Evolutionary conservation across 78 protist genomes (phyloP), one percentile per base, ranked within the genome.

Genomic region (Diacronema lutheri): DNA sequence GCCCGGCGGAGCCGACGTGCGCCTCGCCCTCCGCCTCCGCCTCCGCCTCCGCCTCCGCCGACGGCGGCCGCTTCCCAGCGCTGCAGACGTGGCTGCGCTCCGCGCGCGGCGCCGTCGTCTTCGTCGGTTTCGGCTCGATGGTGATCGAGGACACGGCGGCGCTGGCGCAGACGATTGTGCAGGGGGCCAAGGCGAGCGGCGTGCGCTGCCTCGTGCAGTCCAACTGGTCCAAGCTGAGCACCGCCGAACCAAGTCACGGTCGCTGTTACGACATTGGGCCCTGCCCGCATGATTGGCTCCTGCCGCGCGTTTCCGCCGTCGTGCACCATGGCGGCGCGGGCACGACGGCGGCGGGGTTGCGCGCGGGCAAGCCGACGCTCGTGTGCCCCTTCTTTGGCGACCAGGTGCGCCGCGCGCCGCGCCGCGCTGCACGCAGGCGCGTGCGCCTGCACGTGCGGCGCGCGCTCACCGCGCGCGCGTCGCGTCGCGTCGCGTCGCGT

Each of bases 301-400:
- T 91, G 56, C 91, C 90, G 62, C 86, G 44, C 20, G 33, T 85
- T 20, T 71, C 90, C 21, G 72, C 88, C 40, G 95, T 92, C 11
- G 44, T 92, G 33, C 92, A 90, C 79, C 95, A 92, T 80, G 95
- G 95, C 58, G 95, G 95, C 41, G 95, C 95, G 38, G 95, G 95
- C 77, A 92, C 95, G 35, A 88, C 91, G 16, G 91, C 95, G 0
- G 93, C 92, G 13, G 93, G 95, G 31, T 83, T 92, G 29, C 73
- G 78, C 16, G 85, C 83, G 0, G 85, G 86, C 26, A 71, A 73
- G 66, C 95, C 95, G 41, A 88, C 93, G 35, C 40, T 92, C 29
- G 68, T 92, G 19, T 69, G 92, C 56, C 93, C 95, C 13, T 90
- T 92, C 64, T 90, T 92, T 76, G 93, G 93, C 20, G 94, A 92